These are phyloP conservation scores for Salvia miltiorrhiza DNA, from an alignment of 257 asterid species.

Conservation along the genomic window DNA sequence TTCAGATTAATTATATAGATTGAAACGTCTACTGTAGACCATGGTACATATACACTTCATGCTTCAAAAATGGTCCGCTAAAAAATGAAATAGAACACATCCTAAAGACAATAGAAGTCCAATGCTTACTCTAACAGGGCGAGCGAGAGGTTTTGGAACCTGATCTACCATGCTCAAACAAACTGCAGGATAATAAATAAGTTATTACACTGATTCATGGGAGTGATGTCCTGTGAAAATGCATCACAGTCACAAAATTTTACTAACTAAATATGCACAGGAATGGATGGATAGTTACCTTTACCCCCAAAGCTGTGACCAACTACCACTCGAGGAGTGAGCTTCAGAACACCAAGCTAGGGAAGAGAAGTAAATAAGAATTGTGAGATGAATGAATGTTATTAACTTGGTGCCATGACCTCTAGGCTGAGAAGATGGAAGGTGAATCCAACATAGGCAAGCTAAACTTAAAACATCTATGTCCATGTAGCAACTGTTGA, in stretches of 20 bases:
- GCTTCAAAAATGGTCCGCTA: not conserved
- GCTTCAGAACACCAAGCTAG: constrained; percentile 82
- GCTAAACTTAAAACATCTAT: not conserved
- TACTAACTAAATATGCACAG: not conserved
- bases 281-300: constrained; percentile 47
- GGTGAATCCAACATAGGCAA: constrained; percentile 8
- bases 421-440: constrained; percentile 12
- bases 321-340: constrained; percentile 88
- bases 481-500: not conserved
- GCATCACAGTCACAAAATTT: not conserved
- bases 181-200: constrained; percentile 47
- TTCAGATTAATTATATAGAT: constrained; percentile 5
- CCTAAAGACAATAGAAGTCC: not conserved
- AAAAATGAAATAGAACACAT: not conserved
- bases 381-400: constrained; percentile 10
- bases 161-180: constrained; percentile 99
- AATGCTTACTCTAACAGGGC: constrained; percentile 89
- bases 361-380: constrained; percentile 19
- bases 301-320: constrained; percentile 99
- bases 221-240: not conserved
- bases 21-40: not conserved
- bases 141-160: constrained; percentile 93
- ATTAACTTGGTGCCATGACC: constrained; percentile 8
- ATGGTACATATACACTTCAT: not conserved
- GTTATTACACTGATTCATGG: not conserved